Evolutionary conservation across 768 basidiomycete species (phyloP).

Genomic region (Collybia mongolica): DNA sequence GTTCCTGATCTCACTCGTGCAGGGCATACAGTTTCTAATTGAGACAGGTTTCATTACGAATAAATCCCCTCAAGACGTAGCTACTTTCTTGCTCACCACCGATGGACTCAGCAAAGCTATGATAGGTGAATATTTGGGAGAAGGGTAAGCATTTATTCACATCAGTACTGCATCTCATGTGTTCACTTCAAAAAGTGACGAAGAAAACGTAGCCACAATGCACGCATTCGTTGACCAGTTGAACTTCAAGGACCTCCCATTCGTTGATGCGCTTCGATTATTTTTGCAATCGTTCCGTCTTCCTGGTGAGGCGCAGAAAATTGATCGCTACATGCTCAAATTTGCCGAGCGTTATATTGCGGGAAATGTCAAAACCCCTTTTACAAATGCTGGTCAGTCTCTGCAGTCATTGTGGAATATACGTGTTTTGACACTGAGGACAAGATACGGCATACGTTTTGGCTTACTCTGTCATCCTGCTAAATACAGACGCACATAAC

Average conservation of each 20-base stretch:
- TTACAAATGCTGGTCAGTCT: conserved; percentile 87
- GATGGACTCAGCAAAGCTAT: conserved; percentile 94
- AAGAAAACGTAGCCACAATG: conserved; percentile 90
- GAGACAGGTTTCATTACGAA: conserved; percentile 85
- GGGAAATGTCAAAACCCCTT: conserved; percentile 78
- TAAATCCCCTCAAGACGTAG: conserved; percentile 73
- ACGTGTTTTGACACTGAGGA: neutral
- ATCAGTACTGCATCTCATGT: neutral
- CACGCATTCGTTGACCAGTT: conserved; percentile 95
- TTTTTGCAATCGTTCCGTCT: conserved; percentile 96
- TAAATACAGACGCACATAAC: conserved; percentile 97
- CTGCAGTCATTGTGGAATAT: neutral
- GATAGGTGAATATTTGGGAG: conserved; percentile 98
- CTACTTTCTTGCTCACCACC: conserved; percentile 79
- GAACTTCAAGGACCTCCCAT: conserved; percentile 78
- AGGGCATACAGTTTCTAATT: conserved; percentile 89
- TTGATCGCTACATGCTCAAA: conserved; percentile 98
- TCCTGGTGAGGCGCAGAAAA: conserved; percentile 97
- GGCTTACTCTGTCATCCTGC: conserved; percentile 92
- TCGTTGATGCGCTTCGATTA: conserved; percentile 85
- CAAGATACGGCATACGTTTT: conserved; percentile 92
- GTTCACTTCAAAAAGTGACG: conserved; percentile 56
- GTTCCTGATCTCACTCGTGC: conserved; percentile 3
- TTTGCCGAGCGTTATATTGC: conserved; percentile 97
- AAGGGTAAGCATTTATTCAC: conserved; percentile 65